These are phyloP conservation scores for Purpureocillium lavendulum DNA, from an alignment of 2,329 filamentous ascomycete species.

Conservation along the genomic window DNA sequence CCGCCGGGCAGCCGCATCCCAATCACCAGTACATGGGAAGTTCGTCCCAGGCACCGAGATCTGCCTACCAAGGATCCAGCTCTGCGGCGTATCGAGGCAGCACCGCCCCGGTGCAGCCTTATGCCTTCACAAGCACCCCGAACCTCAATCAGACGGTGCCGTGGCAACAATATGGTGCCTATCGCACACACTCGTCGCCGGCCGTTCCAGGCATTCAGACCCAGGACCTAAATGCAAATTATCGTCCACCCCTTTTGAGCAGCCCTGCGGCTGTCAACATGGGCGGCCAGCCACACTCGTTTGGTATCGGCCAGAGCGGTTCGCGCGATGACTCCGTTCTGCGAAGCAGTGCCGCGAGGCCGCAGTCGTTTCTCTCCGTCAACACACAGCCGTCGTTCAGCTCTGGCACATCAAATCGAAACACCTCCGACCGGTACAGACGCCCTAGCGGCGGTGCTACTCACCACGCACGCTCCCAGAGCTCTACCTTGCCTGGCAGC, in stretches of 20 bases:
- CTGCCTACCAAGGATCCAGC: slow-evolving; percentile 20
- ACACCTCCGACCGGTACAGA: slow-evolving; percentile 69
- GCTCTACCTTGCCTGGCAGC: slow-evolving; percentile 20
- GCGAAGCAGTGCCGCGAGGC: slow-evolving; percentile 32
- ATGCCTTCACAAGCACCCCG: slow-evolving; percentile 67
- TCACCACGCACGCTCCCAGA: slow-evolving; percentile 29
- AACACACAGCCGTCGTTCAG: slow-evolving; percentile 40
- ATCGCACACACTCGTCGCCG: slow-evolving; percentile 40
- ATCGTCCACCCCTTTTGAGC: slow-evolving; percentile 17
- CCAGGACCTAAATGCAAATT: slow-evolving; percentile 13
- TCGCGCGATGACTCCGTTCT: slow-evolving; percentile 46
- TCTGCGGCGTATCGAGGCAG: slow-evolving; percentile 45
- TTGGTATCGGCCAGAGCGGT: slow-evolving; percentile 28
- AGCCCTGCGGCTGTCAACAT: slow-evolving; percentile 31
- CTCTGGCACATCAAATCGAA: slow-evolving; percentile 30
- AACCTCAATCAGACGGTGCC: slow-evolving; percentile 47
- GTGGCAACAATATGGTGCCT: slow-evolving; percentile 41
- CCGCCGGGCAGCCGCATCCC: slow-evolving; percentile 39
- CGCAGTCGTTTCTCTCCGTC: slow-evolving; percentile 33
- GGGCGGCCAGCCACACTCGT: slow-evolving; percentile 24
- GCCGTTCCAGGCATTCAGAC: slow-evolving; percentile 25
- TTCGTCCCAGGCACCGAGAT: slow-evolving; percentile 21
- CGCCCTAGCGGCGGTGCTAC: slow-evolving; percentile 43
- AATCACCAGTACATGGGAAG: slow-evolving; percentile 41
- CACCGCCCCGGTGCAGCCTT: slow-evolving; percentile 60